Percentiles rank a stretch among this genome's conserved stretches.
phyloP scores from a whole-genome alignment of 768 basidiomycete species.

The Boletus sp. region DNA sequence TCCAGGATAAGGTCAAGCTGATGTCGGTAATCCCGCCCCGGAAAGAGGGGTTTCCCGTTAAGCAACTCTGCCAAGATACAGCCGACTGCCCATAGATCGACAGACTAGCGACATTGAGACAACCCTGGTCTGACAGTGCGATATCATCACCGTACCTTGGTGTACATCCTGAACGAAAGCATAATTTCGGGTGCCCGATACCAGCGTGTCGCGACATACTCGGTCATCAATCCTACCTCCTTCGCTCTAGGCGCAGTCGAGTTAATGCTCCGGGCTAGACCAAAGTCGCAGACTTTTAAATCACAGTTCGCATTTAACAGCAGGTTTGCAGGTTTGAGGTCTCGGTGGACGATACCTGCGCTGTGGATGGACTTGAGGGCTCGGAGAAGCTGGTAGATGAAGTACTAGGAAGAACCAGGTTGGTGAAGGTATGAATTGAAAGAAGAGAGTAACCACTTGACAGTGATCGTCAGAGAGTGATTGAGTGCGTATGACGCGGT shows the following conservation, averaged over 20 bases:
- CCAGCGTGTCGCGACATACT: constrained; percentile 91
- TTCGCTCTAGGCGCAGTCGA: constrained; percentile 50
- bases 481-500: constrained; percentile 88
- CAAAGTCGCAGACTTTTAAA: constrained; percentile 88
- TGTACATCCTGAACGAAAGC: constrained; percentile 90
- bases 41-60: constrained; percentile 79
- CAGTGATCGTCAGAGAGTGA: constrained; percentile 89
- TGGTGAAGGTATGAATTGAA: not conserved
- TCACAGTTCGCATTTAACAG: constrained; percentile 89
- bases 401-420: constrained; percentile 48
- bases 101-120: constrained; percentile 39
- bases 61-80: constrained; percentile 82
- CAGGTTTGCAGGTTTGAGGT: constrained; percentile 84
- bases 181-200: constrained; percentile 94
- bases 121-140: constrained; percentile 6
- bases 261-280: constrained; percentile 67
- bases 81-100: constrained; percentile 73
- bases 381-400: constrained; percentile 80
- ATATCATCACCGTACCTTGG: constrained; percentile 44
- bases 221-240: constrained; percentile 69
- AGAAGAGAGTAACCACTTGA: constrained; percentile 44
- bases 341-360: constrained; percentile 75
- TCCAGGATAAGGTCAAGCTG: constrained; percentile 87
- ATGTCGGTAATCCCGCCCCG: constrained; percentile 83
- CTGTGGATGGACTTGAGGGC: constrained; percentile 89